phyloP scores from a whole-genome alignment of 768 basidiomycete species.

The Agrocybe chaxingu region DNA sequence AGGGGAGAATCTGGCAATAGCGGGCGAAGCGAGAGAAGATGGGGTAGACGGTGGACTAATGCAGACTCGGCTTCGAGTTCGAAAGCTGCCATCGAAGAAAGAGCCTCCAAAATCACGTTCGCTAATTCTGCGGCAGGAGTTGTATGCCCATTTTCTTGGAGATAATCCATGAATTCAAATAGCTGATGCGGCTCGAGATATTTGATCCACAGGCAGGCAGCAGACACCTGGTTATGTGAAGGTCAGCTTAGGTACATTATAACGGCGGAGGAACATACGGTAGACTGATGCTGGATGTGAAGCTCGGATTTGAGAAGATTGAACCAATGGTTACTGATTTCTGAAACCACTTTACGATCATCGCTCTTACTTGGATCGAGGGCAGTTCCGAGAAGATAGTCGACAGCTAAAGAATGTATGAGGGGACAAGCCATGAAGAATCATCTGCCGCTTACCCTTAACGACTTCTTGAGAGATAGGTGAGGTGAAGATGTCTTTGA shows the following conservation, averaged over 20 bases:
- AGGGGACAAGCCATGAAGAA: not conserved
- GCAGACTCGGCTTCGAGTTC: constrained; percentile 23
- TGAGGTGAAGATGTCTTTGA: constrained; percentile 34
- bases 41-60: constrained; percentile 28
- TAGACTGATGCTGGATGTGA: not conserved
- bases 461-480: constrained; percentile 19
- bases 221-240: constrained; percentile 17
- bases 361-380: constrained; percentile 31
- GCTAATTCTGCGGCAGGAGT: constrained; percentile 21
- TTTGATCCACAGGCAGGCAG: constrained; percentile 49
- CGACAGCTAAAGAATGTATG: constrained; percentile 31
- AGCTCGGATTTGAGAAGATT: constrained; percentile 14
- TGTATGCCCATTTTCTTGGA: constrained; percentile 15
- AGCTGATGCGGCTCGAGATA: constrained; percentile 44
- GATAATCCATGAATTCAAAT: constrained; percentile 40
- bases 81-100: constrained; percentile 19
- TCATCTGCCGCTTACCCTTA: constrained; percentile 27
- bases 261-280: not conserved
- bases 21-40: constrained; percentile 34
- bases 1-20: constrained; percentile 29
- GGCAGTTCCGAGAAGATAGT: constrained; percentile 32
- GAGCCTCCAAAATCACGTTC: constrained; percentile 32
- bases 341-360: constrained; percentile 39
- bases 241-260: not conserved
- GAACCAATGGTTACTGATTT: constrained; percentile 44